Conservation (phyloP, 148 eudicot species). For the Agrostemma githago region DNA sequence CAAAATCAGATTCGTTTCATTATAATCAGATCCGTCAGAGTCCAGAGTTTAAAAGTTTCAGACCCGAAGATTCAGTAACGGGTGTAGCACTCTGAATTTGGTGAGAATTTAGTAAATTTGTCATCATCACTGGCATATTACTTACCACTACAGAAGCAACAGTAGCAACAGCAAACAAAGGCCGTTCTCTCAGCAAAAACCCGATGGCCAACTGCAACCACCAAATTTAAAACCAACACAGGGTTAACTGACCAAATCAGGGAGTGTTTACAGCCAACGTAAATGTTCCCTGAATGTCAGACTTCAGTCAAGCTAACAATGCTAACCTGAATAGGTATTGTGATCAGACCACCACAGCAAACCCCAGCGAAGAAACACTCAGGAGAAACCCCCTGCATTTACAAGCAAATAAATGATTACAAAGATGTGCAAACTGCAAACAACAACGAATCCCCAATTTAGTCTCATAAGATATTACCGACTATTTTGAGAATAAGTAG, state of each 20-base stretch:
- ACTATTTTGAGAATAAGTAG: too few relatives aligned
- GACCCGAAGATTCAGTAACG: too few relatives aligned
- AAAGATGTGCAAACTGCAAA: neutral
- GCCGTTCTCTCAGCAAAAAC: constrained; percentile 74
- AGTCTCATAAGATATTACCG: neutral
- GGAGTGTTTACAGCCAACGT: neutral
- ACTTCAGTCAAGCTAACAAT: constrained; percentile 2
- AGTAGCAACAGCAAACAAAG: constrained; percentile 82
- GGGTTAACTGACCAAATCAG: neutral
- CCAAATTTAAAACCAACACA: neutral
- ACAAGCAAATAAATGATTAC: neutral
- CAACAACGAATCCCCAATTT: neutral
- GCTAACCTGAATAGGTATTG: constrained; percentile 80
- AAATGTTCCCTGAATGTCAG: neutral
- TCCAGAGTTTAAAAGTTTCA: neutral
- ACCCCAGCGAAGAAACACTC: constrained; percentile 94
- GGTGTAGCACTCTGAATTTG: too few relatives aligned
- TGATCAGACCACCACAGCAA: constrained; percentile 82
- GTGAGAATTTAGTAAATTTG: neutral
- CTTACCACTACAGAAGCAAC: constrained; percentile 83
- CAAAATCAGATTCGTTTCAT: neutral
- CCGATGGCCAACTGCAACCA: constrained; percentile 61
- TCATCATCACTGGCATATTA: neutral
- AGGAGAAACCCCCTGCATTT: constrained; percentile 71
- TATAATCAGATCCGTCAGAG: neutral